Percentiles rank a stretch among this genome's conserved stretches.
phyloP scores from a whole-genome alignment of 805 yeast genomes.

The Saccharomycodes ludwigii region DNA sequence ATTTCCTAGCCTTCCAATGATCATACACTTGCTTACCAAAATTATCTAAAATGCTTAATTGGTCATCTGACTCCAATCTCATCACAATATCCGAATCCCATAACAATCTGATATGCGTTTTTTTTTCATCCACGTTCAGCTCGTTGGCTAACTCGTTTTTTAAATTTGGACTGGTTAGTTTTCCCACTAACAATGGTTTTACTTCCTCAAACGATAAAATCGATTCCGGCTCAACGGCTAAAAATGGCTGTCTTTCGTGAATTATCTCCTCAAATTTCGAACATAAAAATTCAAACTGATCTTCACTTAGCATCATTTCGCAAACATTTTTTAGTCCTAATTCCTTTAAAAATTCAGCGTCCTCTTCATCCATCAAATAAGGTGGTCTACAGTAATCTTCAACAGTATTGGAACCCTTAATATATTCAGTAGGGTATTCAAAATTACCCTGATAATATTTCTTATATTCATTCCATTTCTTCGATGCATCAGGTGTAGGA shows the following conservation, averaged over 20 bases:
- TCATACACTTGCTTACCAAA: constrained; percentile 63
- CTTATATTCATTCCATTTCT: constrained; percentile 64
- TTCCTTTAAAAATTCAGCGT: constrained; percentile 50
- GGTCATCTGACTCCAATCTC: constrained; percentile 5
- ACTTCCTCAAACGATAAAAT: constrained; percentile 62
- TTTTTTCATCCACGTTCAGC: constrained; percentile 27
- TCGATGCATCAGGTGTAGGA: constrained; percentile 94
- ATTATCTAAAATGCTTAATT: constrained; percentile 18
- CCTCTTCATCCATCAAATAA: constrained; percentile 84
- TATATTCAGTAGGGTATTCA: constrained; percentile 63
- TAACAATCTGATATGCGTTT: constrained; percentile 47
- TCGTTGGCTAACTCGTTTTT: constrained; percentile 46
- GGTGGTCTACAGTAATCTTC: constrained; percentile 84
- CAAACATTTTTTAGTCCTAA: constrained; percentile 24
- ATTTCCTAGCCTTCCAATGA: constrained; percentile 72
- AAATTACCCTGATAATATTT: constrained; percentile 61
- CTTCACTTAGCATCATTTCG: constrained; percentile 43
- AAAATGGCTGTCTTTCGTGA: constrained; percentile 75
- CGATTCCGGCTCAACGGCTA: constrained; percentile 73
- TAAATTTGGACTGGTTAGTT: constrained; percentile 38
- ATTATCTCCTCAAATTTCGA: constrained; percentile 64
- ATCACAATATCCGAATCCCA: constrained; percentile 13
- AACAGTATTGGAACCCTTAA: constrained; percentile 87
- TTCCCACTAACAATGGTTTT: constrained; percentile 33
- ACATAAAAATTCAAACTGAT: constrained; percentile 73